Conservation (phyloP, 2,329 filamentous ascomycete species). For the Penicillium paneum region DNA sequence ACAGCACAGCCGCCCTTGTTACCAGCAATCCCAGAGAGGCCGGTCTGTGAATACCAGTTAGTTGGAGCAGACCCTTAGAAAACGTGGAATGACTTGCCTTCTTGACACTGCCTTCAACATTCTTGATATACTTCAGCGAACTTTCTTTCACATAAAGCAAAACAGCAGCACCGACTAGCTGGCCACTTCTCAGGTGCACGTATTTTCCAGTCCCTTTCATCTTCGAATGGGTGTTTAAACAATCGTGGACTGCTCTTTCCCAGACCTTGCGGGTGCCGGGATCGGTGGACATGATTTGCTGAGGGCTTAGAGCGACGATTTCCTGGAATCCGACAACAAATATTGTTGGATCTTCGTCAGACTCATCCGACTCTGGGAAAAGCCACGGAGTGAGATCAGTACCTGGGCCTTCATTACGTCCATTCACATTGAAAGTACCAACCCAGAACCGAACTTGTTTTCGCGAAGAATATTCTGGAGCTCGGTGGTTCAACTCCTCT, state of each 20-base stretch:
- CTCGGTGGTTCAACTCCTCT: conserved; percentile 65
- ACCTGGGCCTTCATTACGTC: conserved; percentile 71
- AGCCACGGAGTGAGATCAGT: conserved; percentile 85
- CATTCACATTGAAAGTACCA: conserved; percentile 94
- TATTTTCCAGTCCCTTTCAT: conserved; percentile 70
- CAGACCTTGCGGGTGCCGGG: conserved; percentile 79
- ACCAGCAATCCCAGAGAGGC: conserved; percentile 93
- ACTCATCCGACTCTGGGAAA: conserved; percentile 57
- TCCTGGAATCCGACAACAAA: conserved; percentile 93
- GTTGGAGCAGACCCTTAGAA: conserved; percentile 5
- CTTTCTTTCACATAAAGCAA: conserved; percentile 86
- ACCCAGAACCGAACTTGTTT: conserved; percentile 75
- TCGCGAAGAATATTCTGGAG: conserved; percentile 69
- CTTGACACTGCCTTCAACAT: conserved; percentile 93
- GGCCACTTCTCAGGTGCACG: conserved; percentile 83
- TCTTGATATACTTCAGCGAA: conserved; percentile 78
- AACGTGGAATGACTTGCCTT: conserved; percentile 52
- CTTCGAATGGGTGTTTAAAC: conserved; percentile 69
- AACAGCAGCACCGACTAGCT: conserved; percentile 89
- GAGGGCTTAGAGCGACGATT: conserved; percentile 94
- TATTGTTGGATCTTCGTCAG: conserved; percentile 71
- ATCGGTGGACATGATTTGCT: conserved; percentile 99
- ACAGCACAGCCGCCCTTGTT: conserved; percentile 98
- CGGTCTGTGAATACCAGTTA: conserved; percentile 52
- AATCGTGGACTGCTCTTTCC: conserved; percentile 76